A percentile compares a stretch with the other conserved stretches of the same genome.
Conservation (phyloP, 352 stramenopile genomes). For the Salisapilia sapeloensis region DNA sequence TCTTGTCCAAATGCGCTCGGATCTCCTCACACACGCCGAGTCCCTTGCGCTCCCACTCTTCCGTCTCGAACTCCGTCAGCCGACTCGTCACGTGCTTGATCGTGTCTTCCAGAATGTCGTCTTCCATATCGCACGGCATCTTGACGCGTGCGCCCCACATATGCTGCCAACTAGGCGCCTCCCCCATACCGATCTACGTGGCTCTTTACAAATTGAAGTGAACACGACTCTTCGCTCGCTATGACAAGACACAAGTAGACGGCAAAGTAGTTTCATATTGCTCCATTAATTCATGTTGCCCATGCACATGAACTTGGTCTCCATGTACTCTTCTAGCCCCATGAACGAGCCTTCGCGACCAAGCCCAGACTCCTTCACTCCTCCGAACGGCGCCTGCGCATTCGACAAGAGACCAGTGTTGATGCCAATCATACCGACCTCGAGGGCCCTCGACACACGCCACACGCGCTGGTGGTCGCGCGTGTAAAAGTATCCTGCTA, state of each 20-base stretch:
- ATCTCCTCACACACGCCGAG: slow-evolving; percentile 63
- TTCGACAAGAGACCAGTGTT: slow-evolving; percentile 85
- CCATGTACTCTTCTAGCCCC: slow-evolving; percentile 90
- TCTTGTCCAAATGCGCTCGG: slow-evolving; percentile 54
- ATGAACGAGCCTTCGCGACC: slow-evolving; percentile 80
- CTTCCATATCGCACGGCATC: slow-evolving; percentile 81
- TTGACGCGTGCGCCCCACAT: slow-evolving; percentile 80
- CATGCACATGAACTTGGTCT: slow-evolving; percentile 93
- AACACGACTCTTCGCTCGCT: too few species aligned
- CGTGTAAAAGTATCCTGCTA: slow-evolving; percentile 93
- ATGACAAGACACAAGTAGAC: too few species aligned
- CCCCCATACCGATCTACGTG: too few species aligned
- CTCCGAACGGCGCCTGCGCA: slow-evolving; percentile 79
- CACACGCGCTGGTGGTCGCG: slow-evolving; percentile 79
- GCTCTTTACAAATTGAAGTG: too few species aligned
- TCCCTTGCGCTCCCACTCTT: slow-evolving; percentile 73
- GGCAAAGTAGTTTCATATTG: too few species aligned
- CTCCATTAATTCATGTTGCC: slow-evolving; percentile 31
- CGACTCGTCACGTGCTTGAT: slow-evolving; percentile 60
- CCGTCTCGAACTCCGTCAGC: slow-evolving; percentile 51
- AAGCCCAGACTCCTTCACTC: slow-evolving; percentile 79
- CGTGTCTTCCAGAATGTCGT: slow-evolving; percentile 73
- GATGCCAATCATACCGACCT: slow-evolving; percentile 90
- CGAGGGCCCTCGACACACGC: slow-evolving; percentile 71
- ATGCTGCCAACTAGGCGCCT: slow-evolving; percentile 70